Evolutionary conservation across 2,329 filamentous ascomycete species (phyloP), one percentile per base, ranked within the genome.

Genomic region (Salinomyces thailandicus): DNA sequence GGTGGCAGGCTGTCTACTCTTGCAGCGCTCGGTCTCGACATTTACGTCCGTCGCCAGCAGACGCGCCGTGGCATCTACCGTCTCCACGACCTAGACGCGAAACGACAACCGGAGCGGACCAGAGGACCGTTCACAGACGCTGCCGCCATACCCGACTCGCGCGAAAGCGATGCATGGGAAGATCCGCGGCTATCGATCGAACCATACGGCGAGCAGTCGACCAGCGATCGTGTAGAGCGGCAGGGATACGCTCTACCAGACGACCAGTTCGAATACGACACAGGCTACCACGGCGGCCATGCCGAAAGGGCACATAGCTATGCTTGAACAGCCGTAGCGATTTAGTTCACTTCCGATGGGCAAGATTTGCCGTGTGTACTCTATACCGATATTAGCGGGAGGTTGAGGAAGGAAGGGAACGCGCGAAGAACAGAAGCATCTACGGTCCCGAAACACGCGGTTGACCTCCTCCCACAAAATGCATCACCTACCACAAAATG

Each of bases 21-120:
- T 36, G 55, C 63, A 8, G 62, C 68, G 5, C 50, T 73, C 24
- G 49, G 56, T 6, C 59, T 77, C 29, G 73, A 77, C 50, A 48
- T 72, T 20, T 57, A 63, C 41, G 70, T 72, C 15, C 61, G 60
- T 41, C 58, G 60, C 9, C 58, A 61, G 20, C 57, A 66, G 38
- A 67, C 55, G 12, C 55, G 57, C 18, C 55, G 66, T 12, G 71
- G 71, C 6, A 58, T 54, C 4, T 75, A 76, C 49, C 61, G 60
- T 12, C 63, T 75, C 60, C 56, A 60, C 12, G 59, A 61, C 47
- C 39, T 54, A n/a, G 55, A 62, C 32, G 36, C 42, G 22, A 58
- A 59, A 38, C 18, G 32, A 11, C 40, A 46, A 18, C 44, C 45
- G 5, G 39, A 46, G 22, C 45, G 47, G 18, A 53, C 48, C 14